Evolutionary conservation across 2,329 filamentous ascomycete genomes (phyloP), one percentile per base, ranked within the genome.

Genomic region (Rasamsonia emersonii): DNA sequence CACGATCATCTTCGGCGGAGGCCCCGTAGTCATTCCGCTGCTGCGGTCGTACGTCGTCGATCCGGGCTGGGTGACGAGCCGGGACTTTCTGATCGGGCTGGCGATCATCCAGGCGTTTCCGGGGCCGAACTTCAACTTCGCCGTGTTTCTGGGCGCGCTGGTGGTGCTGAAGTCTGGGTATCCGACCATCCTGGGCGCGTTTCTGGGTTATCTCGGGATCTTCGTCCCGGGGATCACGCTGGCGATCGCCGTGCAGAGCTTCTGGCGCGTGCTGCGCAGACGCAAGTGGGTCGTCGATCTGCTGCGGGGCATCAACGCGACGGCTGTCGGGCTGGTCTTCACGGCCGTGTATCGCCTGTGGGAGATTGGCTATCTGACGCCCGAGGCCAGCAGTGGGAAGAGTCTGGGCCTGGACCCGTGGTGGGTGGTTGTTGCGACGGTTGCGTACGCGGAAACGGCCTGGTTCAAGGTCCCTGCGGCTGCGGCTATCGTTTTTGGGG

Each of bases 31-130:
- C 0, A 78, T 80, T 26, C 76, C 77, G 0, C 63, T 81, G 0
- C 60, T 80, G 1, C 64, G 74, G 11, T 68, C 76, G 20, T 64
- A 64, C 43, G 62, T 84, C 20, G 81, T 84, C 0, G 65, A 68
- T 0, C 75, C 79, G 15, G 75, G 76, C 5, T 86, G 79, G 79
- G 79, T 86, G 0, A 73, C 69, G 0, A 65, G 77, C 0, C 70
- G 81, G 3, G 78, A 86, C 49, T 85, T 86, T 49, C 62, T 86
- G 0, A 73, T 85, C 29, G 81, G 80, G 0, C 70, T 86, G 0
- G 82, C 80, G 5, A 67, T 86, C 32, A 78, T 76, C 11, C 80
- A 86, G 52, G 70, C 77, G 0, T 80, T 85, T 36, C 80, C 81
- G 0, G 75, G 75, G 0, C 75, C 75, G 0, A 61, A 61, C 33